A percentile compares a stretch with the other conserved stretches of the same genome.
phyloP scores from a whole-genome alignment of 2,329 filamentous ascomycete genomes.

The Pseudogymnoascus sp. region DNA sequence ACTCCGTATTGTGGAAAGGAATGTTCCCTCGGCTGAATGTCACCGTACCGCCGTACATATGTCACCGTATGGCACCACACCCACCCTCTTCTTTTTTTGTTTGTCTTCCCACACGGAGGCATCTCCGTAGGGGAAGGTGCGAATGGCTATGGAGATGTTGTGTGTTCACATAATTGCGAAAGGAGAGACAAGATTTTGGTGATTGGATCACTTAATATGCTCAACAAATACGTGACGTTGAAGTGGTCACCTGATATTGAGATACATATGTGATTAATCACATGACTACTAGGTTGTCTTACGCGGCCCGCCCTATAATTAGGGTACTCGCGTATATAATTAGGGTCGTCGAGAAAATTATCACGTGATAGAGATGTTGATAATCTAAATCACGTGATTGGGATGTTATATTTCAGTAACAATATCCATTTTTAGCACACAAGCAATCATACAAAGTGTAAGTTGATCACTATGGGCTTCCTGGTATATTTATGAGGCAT shows the following conservation, averaged over 20 bases:
- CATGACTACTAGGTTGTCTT: neutral
- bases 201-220: neutral
- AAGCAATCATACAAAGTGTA: neutral
- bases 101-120: neutral
- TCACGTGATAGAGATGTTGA: neutral
- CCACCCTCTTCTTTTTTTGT: neutral
- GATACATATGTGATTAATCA: neutral
- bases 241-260: neutral
- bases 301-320: too few species aligned
- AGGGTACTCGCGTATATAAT: neutral
- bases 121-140: neutral
- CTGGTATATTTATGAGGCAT: neutral
- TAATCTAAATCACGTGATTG: too few species aligned
- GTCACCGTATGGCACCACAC: neutral
- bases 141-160: neutral
- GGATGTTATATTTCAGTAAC: neutral
- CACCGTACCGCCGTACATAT: neutral
- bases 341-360: neutral
- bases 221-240: neutral
- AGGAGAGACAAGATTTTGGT: neutral
- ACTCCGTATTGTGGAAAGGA: neutral
- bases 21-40: slow-evolving; percentile 1
- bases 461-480: neutral
- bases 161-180: neutral
- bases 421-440: neutral